A percentile compares a stretch with the other conserved stretches of the same genome.
These are phyloP conservation scores for Chytriomyces confervae DNA, from an alignment of 192 early-diverging fungal species.

Conservation along the genomic window DNA sequence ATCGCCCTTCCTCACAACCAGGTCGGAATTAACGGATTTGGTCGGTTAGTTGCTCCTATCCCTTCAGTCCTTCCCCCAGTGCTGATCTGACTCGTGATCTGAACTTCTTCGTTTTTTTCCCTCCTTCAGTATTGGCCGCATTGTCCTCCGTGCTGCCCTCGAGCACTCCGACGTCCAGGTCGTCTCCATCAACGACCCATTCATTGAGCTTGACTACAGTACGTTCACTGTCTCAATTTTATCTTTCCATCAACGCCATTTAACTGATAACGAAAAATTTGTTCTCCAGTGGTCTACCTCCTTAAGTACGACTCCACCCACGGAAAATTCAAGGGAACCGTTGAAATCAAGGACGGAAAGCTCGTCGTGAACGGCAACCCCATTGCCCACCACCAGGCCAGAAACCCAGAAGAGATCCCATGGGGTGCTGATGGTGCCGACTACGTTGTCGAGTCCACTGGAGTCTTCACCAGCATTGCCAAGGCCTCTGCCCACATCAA, in stretches of 20 bases:
- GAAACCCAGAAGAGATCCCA: slow-evolving; percentile 85
- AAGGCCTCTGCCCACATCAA: slow-evolving; percentile 84
- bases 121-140: slow-evolving; percentile 85
- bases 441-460: slow-evolving; percentile 98
- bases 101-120: not conserved
- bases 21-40: slow-evolving; percentile 78
- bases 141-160: slow-evolving; percentile 88
- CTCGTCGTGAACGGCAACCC: slow-evolving; percentile 85
- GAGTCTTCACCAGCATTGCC: slow-evolving; percentile 94
- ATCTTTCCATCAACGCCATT: not conserved
- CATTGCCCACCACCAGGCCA: slow-evolving; percentile 77
- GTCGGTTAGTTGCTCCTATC: slow-evolving; percentile 53
- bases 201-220: slow-evolving; percentile 97
- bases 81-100: not conserved
- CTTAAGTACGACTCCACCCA: slow-evolving; percentile 99
- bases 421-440: slow-evolving; percentile 84
- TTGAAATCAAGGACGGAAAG: slow-evolving; percentile 82
- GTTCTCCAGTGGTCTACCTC: slow-evolving; percentile 72
- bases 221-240: slow-evolving; percentile 35
- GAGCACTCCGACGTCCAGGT: slow-evolving; percentile 72
- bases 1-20: not conserved
- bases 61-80: not conserved
- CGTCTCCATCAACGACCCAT: slow-evolving; percentile 95
- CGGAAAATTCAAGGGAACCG: slow-evolving; percentile 88
- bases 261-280: slow-evolving; percentile 8